Conservation (phyloP, 2,329 filamentous ascomycete species). For the Monilinia vaccinii-corymbosi region DNA sequence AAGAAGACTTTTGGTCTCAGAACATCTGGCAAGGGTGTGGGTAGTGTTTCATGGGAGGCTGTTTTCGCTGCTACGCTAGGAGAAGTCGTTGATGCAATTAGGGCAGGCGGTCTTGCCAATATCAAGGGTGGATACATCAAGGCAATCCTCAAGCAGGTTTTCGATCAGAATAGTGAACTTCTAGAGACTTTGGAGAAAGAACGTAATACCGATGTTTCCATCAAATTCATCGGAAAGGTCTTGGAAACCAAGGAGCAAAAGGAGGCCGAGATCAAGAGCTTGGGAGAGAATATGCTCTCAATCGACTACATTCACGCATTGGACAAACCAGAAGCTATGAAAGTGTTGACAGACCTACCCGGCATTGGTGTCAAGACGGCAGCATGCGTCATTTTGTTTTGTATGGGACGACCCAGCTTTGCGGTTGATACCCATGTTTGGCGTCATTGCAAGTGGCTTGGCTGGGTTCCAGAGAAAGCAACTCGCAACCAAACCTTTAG, state of each 20-base stretch:
- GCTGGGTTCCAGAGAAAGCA: conserved; percentile 45
- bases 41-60: conserved; percentile 67
- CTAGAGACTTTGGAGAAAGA: conserved; percentile 40
- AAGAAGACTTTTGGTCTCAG: conserved; percentile 55
- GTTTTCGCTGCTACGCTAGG: conserved; percentile 50
- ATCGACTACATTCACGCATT: conserved; percentile 42
- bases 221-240: conserved; percentile 35
- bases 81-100: conserved; percentile 61
- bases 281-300: conserved; percentile 48
- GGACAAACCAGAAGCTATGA: conserved; percentile 40
- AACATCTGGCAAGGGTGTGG: conserved; percentile 54
- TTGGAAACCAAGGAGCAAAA: conserved; percentile 40
- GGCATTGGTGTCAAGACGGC: conserved; percentile 50
- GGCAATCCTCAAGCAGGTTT: conserved; percentile 61
- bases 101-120: conserved; percentile 59
- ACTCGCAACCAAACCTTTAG: conserved; percentile 40
- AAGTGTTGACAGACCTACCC: conserved; percentile 40
- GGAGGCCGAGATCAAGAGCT: conserved; percentile 46
- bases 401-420: conserved; percentile 43
- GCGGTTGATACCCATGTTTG: conserved; percentile 50
- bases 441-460: conserved; percentile 42
- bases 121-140: conserved; percentile 67
- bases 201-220: conserved; percentile 33
- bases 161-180: conserved; percentile 54
- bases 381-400: conserved; percentile 48